phyloP scores from a whole-genome alignment of 345 rosid species.

The Acer negundo region DNA sequence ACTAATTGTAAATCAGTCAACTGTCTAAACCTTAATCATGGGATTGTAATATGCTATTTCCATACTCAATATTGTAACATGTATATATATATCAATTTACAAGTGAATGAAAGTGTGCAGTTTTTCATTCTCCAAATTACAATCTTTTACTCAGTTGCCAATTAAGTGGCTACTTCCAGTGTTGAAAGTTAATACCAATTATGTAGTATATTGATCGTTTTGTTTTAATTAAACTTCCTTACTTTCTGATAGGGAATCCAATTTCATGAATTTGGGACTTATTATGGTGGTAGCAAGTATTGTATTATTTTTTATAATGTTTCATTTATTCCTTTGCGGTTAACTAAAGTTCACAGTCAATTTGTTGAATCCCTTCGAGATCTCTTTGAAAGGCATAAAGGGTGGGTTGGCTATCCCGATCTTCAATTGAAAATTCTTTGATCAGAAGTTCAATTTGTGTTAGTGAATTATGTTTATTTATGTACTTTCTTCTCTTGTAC shows the following conservation, averaged over 20 bases:
- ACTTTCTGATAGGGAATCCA: background rate
- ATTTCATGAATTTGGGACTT: background rate
- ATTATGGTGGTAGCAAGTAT: background rate
- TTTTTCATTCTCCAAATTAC: too few relatives aligned
- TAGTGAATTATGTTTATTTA: background rate
- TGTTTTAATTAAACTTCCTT: background rate
- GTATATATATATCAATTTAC: too few relatives aligned
- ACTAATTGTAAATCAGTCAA: too few relatives aligned
- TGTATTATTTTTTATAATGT: too few relatives aligned
- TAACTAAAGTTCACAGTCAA: slow-evolving; percentile 52
- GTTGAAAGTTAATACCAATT: background rate
- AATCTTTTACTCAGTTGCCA: too few relatives aligned
- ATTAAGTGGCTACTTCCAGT: background rate
- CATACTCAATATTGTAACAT: too few relatives aligned
- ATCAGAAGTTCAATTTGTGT: slow-evolving; percentile 12
- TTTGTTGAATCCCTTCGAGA: slow-evolving; percentile 70
- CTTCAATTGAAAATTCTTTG: slow-evolving; percentile 67
- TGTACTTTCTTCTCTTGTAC: background rate
- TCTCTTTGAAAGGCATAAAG: slow-evolving; percentile 78
- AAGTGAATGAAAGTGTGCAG: too few relatives aligned
- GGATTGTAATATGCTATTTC: too few relatives aligned
- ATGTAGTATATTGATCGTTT: background rate
- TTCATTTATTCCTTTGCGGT: slow-evolving; percentile 25
- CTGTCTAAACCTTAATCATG: too few relatives aligned
- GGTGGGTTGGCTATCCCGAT: slow-evolving; percentile 55